These are phyloP conservation scores for Cryptococcus sp. DNA, from an alignment of 1,284 basidiomycete genomes.

Conservation along the genomic window DNA sequence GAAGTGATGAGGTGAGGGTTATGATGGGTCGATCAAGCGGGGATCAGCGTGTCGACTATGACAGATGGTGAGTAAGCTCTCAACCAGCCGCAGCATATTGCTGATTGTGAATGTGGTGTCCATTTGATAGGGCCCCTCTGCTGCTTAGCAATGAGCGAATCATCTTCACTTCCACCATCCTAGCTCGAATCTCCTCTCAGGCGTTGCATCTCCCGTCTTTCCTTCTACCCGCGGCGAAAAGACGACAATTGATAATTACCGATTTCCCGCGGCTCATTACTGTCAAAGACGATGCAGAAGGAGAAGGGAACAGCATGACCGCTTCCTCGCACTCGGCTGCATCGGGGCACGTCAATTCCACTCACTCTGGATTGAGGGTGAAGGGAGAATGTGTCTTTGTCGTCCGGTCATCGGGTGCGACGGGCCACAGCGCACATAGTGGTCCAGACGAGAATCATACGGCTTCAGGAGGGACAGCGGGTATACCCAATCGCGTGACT, in stretches of 20 bases:
- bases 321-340: neutral
- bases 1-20: slow-evolving; percentile 22
- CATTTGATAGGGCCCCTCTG: slow-evolving; percentile 26
- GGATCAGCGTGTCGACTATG: slow-evolving; percentile 1
- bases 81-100: neutral
- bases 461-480: slow-evolving; percentile 4
- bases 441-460: slow-evolving; percentile 4
- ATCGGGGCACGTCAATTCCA: neutral
- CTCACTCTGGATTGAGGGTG: slow-evolving; percentile 41
- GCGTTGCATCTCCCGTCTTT: slow-evolving; percentile 43
- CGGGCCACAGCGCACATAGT: neutral
- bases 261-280: slow-evolving; percentile 58
- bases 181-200: slow-evolving; percentile 44
- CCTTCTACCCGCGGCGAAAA: slow-evolving; percentile 49
- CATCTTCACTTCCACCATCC: slow-evolving; percentile 48
- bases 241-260: slow-evolving; percentile 56
- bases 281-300: slow-evolving; percentile 53
- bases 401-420: slow-evolving; percentile 15
- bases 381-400: slow-evolving; percentile 56
- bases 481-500: slow-evolving; percentile 30
- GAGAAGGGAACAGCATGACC: neutral
- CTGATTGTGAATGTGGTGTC: neutral
- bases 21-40: slow-evolving; percentile 12
- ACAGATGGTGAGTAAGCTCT: slow-evolving; percentile 27
- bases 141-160: slow-evolving; percentile 52